Percentiles rank a stretch among this genome's conserved stretches.
These are phyloP conservation scores for Zoysia matrella DNA, from an alignment of 202 grass and related monocot species.

Conservation along the genomic window DNA sequence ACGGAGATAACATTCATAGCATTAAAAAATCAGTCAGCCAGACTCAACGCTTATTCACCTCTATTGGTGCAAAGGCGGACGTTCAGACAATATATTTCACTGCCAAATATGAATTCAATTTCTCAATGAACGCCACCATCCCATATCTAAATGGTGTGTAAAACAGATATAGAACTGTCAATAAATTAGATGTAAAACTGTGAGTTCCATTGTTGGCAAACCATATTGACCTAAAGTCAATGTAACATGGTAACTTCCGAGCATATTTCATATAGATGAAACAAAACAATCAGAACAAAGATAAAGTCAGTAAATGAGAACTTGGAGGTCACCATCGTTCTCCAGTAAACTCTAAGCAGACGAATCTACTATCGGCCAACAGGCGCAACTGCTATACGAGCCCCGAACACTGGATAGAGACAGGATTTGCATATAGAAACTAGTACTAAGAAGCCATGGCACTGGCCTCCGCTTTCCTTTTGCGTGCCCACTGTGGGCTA, in stretches of 20 bases:
- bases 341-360: slow-evolving; percentile 8
- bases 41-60: no score
- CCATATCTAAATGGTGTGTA: neutral
- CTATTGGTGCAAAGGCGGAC: no score
- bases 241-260: neutral
- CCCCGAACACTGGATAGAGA: neutral
- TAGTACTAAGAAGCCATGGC: no score
- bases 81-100: neutral
- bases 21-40: no score
- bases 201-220: neutral
- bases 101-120: no score
- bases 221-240: neutral
- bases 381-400: neutral
- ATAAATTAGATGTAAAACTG: neutral
- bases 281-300: slow-evolving; percentile 34
- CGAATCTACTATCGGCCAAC: slow-evolving; percentile 9
- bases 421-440: no score
- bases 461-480: no score
- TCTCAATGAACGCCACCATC: neutral
- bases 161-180: neutral
- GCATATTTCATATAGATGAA: slow-evolving; percentile 31
- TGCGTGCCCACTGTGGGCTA: no score
- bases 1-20: neutral
- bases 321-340: neutral
- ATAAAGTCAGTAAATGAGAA: slow-evolving; percentile 14